These are phyloP conservation scores for Fusarium globosum DNA, from an alignment of 2,329 filamentous ascomycete genomes.

Conservation along the genomic window DNA sequence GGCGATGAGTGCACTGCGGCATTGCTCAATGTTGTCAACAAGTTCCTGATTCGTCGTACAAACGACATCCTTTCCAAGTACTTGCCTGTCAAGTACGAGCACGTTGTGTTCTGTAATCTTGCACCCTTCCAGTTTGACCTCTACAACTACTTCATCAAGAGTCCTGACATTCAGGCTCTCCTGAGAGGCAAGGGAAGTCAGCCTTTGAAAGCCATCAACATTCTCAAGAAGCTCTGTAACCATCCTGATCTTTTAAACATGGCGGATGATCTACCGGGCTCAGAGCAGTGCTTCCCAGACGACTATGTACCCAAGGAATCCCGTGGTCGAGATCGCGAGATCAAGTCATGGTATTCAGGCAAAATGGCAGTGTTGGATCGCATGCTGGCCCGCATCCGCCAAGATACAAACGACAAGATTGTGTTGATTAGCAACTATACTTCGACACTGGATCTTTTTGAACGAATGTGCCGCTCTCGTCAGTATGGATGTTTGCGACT, in stretches of 20 bases:
- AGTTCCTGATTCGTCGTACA: constrained; percentile 96
- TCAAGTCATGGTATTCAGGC: constrained; percentile 96
- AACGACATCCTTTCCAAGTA: constrained; percentile 99
- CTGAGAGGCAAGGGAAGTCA: constrained; percentile 95
- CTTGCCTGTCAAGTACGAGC: constrained; percentile 97
- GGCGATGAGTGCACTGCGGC: constrained; percentile 87
- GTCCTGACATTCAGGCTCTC: constrained; percentile 91
- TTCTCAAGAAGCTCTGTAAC: constrained; percentile 98
- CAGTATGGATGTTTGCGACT: constrained; percentile 88
- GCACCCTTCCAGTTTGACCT: constrained; percentile 92
- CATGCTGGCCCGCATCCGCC: constrained; percentile 94
- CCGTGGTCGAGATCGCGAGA: constrained; percentile 87
- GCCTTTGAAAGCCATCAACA: constrained; percentile 93
- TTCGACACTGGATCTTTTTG: constrained; percentile 93
- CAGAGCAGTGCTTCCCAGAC: constrained; percentile 81
- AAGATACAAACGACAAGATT: constrained; percentile 98
- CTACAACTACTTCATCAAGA: constrained; percentile 97
- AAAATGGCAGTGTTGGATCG: constrained; percentile 99
- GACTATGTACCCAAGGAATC: constrained; percentile 91
- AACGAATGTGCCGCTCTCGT: constrained; percentile 85
- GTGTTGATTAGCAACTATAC: constrained; percentile 99
- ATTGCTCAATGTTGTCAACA: constrained; percentile 88
- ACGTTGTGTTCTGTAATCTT: constrained; percentile 97
- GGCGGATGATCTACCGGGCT: constrained; percentile 85
- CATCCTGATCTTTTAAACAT: constrained; percentile 93